These are phyloP conservation scores for Grosmannia clavigera DNA, from an alignment of 2,329 filamentous ascomycete species.

Conservation along the genomic window DNA sequence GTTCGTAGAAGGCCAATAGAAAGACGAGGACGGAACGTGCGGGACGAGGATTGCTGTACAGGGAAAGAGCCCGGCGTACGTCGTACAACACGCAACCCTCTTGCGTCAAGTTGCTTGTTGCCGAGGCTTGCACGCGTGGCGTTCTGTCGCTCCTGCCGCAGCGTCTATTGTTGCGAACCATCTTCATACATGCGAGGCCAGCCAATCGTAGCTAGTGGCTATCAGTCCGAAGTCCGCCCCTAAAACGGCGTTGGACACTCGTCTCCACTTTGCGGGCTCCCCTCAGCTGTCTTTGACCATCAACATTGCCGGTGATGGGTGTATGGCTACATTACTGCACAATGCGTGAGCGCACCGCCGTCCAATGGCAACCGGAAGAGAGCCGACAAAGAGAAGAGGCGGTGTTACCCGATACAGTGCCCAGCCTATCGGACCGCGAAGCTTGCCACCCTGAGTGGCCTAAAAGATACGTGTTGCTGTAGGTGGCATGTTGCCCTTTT, in stretches of 20 bases:
- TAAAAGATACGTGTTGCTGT: not conserved
- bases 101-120: not conserved
- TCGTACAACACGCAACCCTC: not conserved
- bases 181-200: not conserved
- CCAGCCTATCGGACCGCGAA: not conserved
- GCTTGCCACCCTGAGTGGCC: not conserved
- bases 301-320: not conserved
- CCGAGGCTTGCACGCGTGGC: not conserved
- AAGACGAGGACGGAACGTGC: too few species aligned
- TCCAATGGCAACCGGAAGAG: not conserved
- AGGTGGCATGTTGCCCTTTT: not conserved
- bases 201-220: not conserved
- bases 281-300: conserved; percentile 1
- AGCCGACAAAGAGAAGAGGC: not conserved
- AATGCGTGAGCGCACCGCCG: not conserved
- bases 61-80: too few species aligned
- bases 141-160: not conserved
- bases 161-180: not conserved
- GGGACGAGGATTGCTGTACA: too few species aligned
- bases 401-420: not conserved
- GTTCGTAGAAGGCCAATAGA: not conserved
- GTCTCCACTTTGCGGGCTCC: not conserved
- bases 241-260: not conserved
- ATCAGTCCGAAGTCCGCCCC: not conserved
- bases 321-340: not conserved